Base-by-base conservation (phyloP, 2,329 filamentous ascomycete genomes). In the Cordyceps cicadae region DNA sequence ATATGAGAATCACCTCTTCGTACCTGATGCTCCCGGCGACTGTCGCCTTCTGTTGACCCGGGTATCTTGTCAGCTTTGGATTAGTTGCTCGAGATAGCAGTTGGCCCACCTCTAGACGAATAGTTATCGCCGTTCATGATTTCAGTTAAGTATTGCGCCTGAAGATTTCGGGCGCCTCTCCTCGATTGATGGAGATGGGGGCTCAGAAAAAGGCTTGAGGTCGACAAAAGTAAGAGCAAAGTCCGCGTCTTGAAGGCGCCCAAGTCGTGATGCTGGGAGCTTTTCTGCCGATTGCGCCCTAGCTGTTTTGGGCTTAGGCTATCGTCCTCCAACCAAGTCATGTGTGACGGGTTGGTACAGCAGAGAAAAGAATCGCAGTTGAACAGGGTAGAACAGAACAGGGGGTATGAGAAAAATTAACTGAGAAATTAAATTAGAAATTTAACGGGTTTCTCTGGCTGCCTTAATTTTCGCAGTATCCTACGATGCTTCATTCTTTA, bases 41-140 rank as follows among this genome's bases (percentile, higher is more conserved):
- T 78, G 62, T 81, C 79, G 69, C 78, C 77, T 67, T 81, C 79
- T 74, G 64, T 54, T 58, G 55, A 24, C 34, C 62, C 52, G 56
- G 61, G 48, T 34, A 37, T 29, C 52, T 59, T 48, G 62, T 66
- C 67, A 68, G 68, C 64, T 65, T 68, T 32, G 49, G 62, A 63
- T 60, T 66, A 67, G 65, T 54, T 50, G 48, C 19, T 7, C 14
- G 26, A 34, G 51, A 8, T 39, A 34, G 46, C 55, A 59, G 62
- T 61, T 53, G 67, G 71, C 78, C 74, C 79, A 90, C 89, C 89
- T 84, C 89, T 84, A 68, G 88, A 86, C 71, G 86, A 85, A 75
- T 92, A 93, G 74, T 81, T 87, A 74, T 93, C 89, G 72, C 89
- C 89, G 87, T 93, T 93, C 90, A 94, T 94, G 63, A 63, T 84